A percentile compares a stretch with the other conserved stretches of the same genome.
phyloP scores from a whole-genome alignment of 2,329 filamentous ascomycete genomes.

The Trichoderma atrobrunneum region DNA sequence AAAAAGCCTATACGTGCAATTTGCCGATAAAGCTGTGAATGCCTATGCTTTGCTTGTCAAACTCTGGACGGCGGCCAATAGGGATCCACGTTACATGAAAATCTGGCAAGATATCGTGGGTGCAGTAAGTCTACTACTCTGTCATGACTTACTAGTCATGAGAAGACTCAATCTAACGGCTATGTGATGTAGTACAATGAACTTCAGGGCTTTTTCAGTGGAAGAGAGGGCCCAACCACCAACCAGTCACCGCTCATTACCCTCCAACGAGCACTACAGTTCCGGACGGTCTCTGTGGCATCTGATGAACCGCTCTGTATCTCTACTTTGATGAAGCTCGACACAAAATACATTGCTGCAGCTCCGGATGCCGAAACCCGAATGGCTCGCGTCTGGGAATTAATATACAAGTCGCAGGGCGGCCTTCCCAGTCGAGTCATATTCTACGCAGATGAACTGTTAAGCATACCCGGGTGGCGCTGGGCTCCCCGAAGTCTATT shows the following conservation, averaged over 20 bases:
- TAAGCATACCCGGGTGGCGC: constrained; percentile 26
- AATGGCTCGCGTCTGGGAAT: constrained; percentile 28
- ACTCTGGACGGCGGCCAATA: constrained; percentile 16
- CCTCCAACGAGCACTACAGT: constrained; percentile 29
- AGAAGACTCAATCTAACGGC: not conserved
- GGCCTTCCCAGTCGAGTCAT: constrained; percentile 25
- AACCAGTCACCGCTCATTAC: constrained; percentile 11
- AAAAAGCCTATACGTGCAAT: constrained; percentile 33
- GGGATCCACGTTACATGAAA: constrained; percentile 21
- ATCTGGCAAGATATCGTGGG: constrained; percentile 25
- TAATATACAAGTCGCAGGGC: constrained; percentile 20
- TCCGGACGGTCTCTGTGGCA: constrained; percentile 30
- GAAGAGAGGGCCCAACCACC: not conserved
- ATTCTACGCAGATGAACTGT: constrained; percentile 26
- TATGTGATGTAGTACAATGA: constrained; percentile 19
- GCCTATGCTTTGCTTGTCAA: constrained; percentile 19
- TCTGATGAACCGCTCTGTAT: constrained; percentile 33
- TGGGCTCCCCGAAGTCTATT: constrained; percentile 30
- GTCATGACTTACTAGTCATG: not conserved
- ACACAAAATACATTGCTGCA: constrained; percentile 22
- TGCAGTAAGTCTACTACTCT: constrained; percentile 17
- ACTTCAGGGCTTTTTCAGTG: constrained; percentile 18
- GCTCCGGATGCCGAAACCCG: constrained; percentile 20
- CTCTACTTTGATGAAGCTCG: constrained; percentile 28
- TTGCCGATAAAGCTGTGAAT: constrained; percentile 30